Base-by-base conservation (phyloP, 176 grass and related monocot species). In the Metroxylon sagu region DNA sequence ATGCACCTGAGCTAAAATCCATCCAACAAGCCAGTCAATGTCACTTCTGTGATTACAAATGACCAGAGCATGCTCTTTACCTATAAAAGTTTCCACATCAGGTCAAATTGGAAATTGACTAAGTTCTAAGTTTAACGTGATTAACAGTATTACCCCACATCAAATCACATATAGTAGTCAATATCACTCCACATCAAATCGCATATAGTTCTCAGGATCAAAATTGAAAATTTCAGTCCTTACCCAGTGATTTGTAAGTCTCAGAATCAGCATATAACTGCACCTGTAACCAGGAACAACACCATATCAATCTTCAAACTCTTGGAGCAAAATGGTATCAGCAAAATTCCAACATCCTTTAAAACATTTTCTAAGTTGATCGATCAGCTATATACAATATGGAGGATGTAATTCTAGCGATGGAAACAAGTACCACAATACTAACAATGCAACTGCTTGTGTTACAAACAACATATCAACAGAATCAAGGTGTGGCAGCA, bases 1-100 rank as follows among this genome's bases (percentile, higher is more conserved):
- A 76, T 56, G 15, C 74, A 94, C 89, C 84, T 94, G 74, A 16
- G 89, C 84, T 71, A 94, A 79, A 66, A 94, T 80, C 89, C 84
- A 94, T 69, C 89, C 84, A 65, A 94, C 85, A 76, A 94, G 84
- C 84, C 89, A 94, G 63, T 94, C 89, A 74, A 94, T 94, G 66
- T 94, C 89, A 53, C 83, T 94, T 54, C 58, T 76, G 73, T 94
- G 89, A 74, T 94, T 94, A 30, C 74, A 88, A 56, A 94, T 75
- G 26, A 94, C 14, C 19, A 94, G 84, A 60, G 89, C 71, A 25
- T 94, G 84, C 59, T 94, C 89, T 74, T 85, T 88, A 15, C 89
- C 84, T 94, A 61, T 53, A 87, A 31, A 57, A 50, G 74, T 57
- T 25, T 59, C 76, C 69, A 79, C 16, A n/a, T 79, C 29, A 79